Conservation (phyloP, 345 rosid species). For the Hirschfeldia incana region DNA sequence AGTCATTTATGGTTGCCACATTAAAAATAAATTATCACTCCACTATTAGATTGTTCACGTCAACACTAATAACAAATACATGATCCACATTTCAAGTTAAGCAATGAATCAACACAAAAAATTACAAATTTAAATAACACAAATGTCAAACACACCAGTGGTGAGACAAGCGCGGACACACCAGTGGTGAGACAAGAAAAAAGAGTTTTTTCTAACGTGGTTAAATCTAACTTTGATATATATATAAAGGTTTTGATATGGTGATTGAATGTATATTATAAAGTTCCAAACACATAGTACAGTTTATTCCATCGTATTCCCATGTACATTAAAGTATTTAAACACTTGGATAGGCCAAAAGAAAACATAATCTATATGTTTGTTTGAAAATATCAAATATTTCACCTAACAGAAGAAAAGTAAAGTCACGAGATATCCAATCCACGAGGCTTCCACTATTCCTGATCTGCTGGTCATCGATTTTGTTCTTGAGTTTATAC, state of each 20-base stretch:
- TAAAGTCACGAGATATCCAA: conserved; percentile 12
- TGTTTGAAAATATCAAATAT: conserved; percentile 25
- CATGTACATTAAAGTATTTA: neutral
- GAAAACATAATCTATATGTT: neutral
- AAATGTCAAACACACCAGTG: too few relatives aligned
- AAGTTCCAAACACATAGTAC: conserved; percentile 1
- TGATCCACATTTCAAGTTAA: too few relatives aligned
- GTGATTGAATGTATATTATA: neutral
- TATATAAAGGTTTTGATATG: neutral
- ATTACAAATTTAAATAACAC: too few relatives aligned
- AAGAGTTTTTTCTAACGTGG: neutral
- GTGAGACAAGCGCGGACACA: too few relatives aligned
- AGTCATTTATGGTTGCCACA: too few relatives aligned
- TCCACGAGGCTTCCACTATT: conserved; percentile 22
- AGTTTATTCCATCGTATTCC: neutral
- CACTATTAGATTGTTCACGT: too few relatives aligned
- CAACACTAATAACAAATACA: too few relatives aligned
- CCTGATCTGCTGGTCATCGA: neutral
- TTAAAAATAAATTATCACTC: too few relatives aligned
- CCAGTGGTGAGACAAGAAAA: conserved; percentile 4
- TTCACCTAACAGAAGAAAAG: neutral
- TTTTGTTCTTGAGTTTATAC: conserved; percentile 20
- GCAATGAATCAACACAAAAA: too few relatives aligned
- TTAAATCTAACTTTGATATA: conserved; percentile 14
- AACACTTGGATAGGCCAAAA: neutral